Base-by-base conservation (phyloP, 768 basidiomycete genomes). In the Suillus brevipes region DNA sequence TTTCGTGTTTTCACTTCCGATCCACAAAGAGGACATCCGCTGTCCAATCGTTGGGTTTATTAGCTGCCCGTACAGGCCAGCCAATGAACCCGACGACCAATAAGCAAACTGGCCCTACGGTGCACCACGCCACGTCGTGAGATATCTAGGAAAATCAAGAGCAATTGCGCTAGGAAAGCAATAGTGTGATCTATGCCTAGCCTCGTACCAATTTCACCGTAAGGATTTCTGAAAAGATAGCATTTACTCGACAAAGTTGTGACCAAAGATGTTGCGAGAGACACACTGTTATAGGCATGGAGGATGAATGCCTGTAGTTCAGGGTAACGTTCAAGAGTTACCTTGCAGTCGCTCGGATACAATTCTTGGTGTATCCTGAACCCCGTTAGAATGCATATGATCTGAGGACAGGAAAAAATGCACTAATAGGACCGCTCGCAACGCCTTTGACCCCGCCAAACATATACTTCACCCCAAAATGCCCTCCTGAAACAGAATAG, bases 181-280 rank as follows among this genome's bases (percentile, higher is more conserved):
- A 28, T 28, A 28, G 28, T 28, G 60, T 73, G 70, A 20, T 70
- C 59, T 28, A 3, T 2, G 40, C 71, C 65, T 0, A 83, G 68
- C 25, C 80, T 78, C 7, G 79, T 78, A 31, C 74, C 72, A 23
- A 71, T 70, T 67, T 80, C 74, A 10, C 81, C 80, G 38, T 78
- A 65, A 49, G 77, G 78, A 49, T 31, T 28, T 47, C 49, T 3
- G 63, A 66, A 38, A 62, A 38, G 20, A 53, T 50, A 14, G 50
- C 58, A 36, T 49, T 56, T 56, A 34, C 28, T 28, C 28, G 25
- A 20, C 9, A 18, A 10, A 53, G 10, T 9, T 20, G 31, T 34
- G 31, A 55, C 18, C 8, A 34, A 34, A 55, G 4, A 14, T 3
- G 20, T 31, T 4, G 18, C 16, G 31, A 28, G 53, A 34, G 28